Evolutionary conservation across 768 basidiomycete species (phyloP).

Genomic region (Hirschioporus abietinus): DNA sequence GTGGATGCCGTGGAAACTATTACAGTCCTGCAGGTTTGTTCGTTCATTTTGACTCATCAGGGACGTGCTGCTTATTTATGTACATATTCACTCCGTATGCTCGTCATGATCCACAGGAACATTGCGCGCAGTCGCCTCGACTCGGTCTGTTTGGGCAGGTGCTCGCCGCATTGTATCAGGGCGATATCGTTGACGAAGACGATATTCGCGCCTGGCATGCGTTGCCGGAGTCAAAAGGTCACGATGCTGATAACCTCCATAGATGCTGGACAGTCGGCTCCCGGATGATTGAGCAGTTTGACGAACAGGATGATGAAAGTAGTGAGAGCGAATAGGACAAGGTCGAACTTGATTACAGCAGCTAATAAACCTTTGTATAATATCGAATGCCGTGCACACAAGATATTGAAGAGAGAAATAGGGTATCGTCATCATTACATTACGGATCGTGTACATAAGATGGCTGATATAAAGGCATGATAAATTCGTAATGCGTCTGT

Average conservation of each 20-base stretch:
- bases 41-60: constrained; percentile 7
- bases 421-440: constrained; percentile 3
- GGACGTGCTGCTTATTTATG: not conserved
- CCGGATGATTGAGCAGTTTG: constrained; percentile 76
- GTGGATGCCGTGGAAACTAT: constrained; percentile 79
- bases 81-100: not conserved
- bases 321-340: constrained; percentile 12
- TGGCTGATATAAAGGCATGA: not conserved
- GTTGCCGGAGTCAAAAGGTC: constrained; percentile 43
- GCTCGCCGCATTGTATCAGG: constrained; percentile 81
- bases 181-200: constrained; percentile 88
- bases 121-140: constrained; percentile 60
- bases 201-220: constrained; percentile 86
- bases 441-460: not conserved
- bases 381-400: not conserved
- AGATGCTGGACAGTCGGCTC: constrained; percentile 68
- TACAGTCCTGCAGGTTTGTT: constrained; percentile 65
- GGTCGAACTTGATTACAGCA: not conserved
- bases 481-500: not conserved
- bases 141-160: constrained; percentile 77
- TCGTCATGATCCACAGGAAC: constrained; percentile 34
- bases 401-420: not conserved
- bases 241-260: constrained; percentile 48
- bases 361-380: constrained; percentile 3
- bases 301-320: constrained; percentile 61